Conservation (phyloP, 345 rosid species). For the Lenwebbia sp. region DNA sequence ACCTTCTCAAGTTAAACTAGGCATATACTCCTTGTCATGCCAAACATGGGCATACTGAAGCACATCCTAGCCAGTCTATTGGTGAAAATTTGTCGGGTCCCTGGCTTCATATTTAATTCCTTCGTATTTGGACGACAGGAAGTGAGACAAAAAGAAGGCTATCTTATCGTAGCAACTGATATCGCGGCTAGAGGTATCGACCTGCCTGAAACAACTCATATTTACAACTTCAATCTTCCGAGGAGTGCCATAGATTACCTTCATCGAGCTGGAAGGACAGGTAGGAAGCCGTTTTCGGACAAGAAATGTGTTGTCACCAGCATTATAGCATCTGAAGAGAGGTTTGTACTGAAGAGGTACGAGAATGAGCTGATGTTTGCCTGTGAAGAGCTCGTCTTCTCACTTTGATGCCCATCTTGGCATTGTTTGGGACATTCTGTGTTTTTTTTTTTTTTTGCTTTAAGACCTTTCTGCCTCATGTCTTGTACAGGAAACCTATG, state of each 20-base stretch:
- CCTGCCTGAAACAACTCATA: conserved; percentile 80
- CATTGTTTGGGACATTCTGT: not conserved
- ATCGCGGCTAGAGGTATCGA: conserved; percentile 92
- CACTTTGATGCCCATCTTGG: not conserved
- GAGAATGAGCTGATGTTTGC: conserved; percentile 79
- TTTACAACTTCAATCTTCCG: conserved; percentile 87
- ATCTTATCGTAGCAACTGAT: conserved; percentile 86
- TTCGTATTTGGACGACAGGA: conserved; percentile 28
- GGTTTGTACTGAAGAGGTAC: conserved; percentile 76
- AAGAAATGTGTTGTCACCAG: conserved; percentile 59
- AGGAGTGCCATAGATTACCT: conserved; percentile 72
- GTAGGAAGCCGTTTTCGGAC: conserved; percentile 87
- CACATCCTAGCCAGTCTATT: not conserved
- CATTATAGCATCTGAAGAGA: conserved; percentile 57
- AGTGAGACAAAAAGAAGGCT: conserved; percentile 63
- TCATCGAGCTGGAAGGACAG: conserved; percentile 91
- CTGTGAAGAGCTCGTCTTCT: conserved; percentile 37
- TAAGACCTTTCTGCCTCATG: not conserved
- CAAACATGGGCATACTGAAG: not conserved
- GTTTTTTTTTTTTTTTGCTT: not conserved
- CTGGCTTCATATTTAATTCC: not conserved
- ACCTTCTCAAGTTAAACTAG: not conserved
- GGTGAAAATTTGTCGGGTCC: not conserved
- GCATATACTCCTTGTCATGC: not conserved
- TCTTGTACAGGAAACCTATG: not conserved